phyloP scores from a whole-genome alignment of 2,329 filamentous ascomycete species.

The Didymosphaeria variabile region DNA sequence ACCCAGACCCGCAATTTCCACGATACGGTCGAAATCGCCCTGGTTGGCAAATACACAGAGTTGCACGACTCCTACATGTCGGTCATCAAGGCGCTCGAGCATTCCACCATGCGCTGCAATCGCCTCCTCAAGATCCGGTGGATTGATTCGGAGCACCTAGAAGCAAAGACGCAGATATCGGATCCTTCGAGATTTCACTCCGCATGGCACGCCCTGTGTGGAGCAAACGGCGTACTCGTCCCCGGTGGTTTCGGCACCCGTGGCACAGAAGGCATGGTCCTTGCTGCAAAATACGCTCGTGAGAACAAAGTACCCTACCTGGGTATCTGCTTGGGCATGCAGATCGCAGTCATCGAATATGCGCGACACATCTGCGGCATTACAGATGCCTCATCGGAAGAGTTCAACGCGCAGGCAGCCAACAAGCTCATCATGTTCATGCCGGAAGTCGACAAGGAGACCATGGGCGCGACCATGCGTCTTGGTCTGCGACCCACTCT shows the following conservation, averaged over 20 bases:
- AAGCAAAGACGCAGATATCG: conserved; percentile 67
- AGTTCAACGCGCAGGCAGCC: conserved; percentile 67
- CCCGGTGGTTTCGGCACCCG: conserved; percentile 83
- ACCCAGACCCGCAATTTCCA: conserved; percentile 69
- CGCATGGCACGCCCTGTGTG: conserved; percentile 82
- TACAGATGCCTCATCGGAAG: conserved; percentile 63
- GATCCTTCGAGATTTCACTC: conserved; percentile 81
- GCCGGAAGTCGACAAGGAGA: conserved; percentile 83
- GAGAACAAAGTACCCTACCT: conserved; percentile 83
- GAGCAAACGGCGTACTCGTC: conserved; percentile 72
- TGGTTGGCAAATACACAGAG: conserved; percentile 92
- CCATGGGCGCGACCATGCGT: conserved; percentile 87
- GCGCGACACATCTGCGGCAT: conserved; percentile 79
- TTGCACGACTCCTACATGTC: conserved; percentile 87
- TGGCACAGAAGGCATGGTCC: conserved; percentile 90
- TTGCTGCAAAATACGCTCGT: conserved; percentile 85
- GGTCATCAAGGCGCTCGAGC: conserved; percentile 87
- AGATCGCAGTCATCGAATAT: conserved; percentile 89
- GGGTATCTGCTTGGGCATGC: conserved; percentile 92
- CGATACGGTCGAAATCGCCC: conserved; percentile 78
- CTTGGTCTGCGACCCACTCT: conserved; percentile 77
- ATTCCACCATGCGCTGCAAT: conserved; percentile 85
- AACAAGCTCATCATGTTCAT: conserved; percentile 86
- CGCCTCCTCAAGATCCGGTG: conserved; percentile 82
- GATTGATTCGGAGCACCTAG: conserved; percentile 87